These are phyloP conservation scores for Gamarada debralockiae DNA, from an alignment of 495 filamentous ascomycete species.

Conservation along the genomic window DNA sequence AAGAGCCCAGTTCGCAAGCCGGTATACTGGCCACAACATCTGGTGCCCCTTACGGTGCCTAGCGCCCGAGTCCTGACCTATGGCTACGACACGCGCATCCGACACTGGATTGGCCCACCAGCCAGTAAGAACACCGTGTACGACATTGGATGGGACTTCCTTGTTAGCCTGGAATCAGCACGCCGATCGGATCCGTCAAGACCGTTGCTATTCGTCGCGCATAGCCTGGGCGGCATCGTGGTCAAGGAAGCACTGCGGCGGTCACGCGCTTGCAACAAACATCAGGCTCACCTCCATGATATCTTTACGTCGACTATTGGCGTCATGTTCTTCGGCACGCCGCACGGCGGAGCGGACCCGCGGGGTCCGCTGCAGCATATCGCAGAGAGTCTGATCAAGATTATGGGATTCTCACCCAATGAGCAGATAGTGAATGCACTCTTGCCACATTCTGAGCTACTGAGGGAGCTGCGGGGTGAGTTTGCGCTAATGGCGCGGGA, in stretches of 20 bases:
- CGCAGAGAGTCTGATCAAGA: slow-evolving; percentile 17
- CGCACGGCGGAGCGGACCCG: slow-evolving; percentile 31
- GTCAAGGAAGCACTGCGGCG: slow-evolving; percentile 5
- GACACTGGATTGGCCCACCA: slow-evolving; percentile 17
- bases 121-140: slow-evolving; percentile 14
- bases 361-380: slow-evolving; percentile 14
- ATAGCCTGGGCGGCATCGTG: slow-evolving; percentile 14
- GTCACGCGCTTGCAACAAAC: neutral
- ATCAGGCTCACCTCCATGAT: slow-evolving; percentile 24
- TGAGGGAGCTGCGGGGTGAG: slow-evolving; percentile 22
- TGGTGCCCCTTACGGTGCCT: slow-evolving; percentile 29
- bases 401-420: slow-evolving; percentile 14
- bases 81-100: slow-evolving; percentile 31
- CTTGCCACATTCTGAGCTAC: slow-evolving; percentile 21
- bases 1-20: neutral
- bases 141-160: slow-evolving; percentile 4
- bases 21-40: slow-evolving; percentile 30
- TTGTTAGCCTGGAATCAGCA: slow-evolving; percentile 2
- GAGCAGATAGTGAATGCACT: slow-evolving; percentile 24
- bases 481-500: slow-evolving; percentile 22
- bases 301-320: slow-evolving; percentile 29
- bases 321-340: slow-evolving; percentile 38
- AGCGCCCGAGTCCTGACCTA: slow-evolving; percentile 31
- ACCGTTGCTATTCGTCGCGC: slow-evolving; percentile 17
- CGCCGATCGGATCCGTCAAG: slow-evolving; percentile 3